Percentiles rank a stretch among this genome's conserved stretches.
Conservation (phyloP, 805 yeast species). For the Candida odintsovae region DNA sequence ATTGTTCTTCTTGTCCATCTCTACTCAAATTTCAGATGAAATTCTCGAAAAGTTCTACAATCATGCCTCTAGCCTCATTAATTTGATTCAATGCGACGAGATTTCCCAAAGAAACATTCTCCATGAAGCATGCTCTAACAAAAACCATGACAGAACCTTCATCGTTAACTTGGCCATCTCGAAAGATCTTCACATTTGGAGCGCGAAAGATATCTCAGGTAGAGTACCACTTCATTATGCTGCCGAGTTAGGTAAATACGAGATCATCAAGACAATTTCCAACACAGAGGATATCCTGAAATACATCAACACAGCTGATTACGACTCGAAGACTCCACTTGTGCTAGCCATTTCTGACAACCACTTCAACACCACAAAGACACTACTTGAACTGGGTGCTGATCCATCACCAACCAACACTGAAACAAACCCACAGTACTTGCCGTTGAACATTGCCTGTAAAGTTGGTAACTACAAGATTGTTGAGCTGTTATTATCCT, state of each 20-base stretch:
- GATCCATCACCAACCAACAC: slow-evolving; percentile 42
- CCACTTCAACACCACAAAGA: slow-evolving; percentile 47
- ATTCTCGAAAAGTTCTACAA: slow-evolving; percentile 41
- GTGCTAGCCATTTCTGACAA: slow-evolving; percentile 70
- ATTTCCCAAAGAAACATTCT: slow-evolving; percentile 66
- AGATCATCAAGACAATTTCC: slow-evolving; percentile 35
- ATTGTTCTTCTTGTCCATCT: slow-evolving; percentile 63
- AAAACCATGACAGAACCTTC: slow-evolving; percentile 16
- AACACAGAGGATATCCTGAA: slow-evolving; percentile 21
- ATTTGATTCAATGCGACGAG: slow-evolving; percentile 63
- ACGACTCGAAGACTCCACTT: slow-evolving; percentile 77
- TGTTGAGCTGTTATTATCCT: slow-evolving; percentile 39
- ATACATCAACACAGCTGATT: slow-evolving; percentile 44
- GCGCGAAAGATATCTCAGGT: slow-evolving; percentile 59
- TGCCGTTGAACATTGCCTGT: slow-evolving; percentile 84
- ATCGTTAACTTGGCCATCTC: slow-evolving; percentile 18
- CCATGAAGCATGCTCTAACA: slow-evolving; percentile 51
- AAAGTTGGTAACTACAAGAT: slow-evolving; percentile 72
- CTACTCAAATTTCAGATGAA: slow-evolving; percentile 56
- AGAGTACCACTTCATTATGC: slow-evolving; percentile 87
- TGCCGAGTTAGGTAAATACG: slow-evolving; percentile 49
- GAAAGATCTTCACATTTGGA: slow-evolving; percentile 22
- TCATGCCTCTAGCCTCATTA: slow-evolving; percentile 38
- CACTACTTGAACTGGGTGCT: slow-evolving; percentile 42
- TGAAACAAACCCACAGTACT: slow-evolving; percentile 54